Percentiles rank a stretch among this genome's conserved stretches.
Evolutionary conservation across 208 protist species (phyloP).

Genomic region (Willaertia magna): DNA sequence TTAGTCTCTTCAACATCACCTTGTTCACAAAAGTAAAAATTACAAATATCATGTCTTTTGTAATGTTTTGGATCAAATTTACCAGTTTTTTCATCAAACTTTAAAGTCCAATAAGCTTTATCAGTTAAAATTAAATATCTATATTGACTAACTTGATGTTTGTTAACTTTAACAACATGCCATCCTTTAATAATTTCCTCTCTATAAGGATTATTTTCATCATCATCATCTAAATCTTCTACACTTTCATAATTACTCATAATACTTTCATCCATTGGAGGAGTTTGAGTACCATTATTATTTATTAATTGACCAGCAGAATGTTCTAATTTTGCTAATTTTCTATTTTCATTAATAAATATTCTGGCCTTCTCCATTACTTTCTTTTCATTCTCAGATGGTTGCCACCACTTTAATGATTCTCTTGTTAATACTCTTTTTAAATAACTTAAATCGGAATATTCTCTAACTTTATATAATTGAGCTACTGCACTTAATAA

Average conservation of each 20-base stretch:
- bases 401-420: not conserved
- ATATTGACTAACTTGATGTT: not conserved
- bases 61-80: not conserved
- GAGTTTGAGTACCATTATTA: too few species aligned
- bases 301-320: not conserved
- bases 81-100: not conserved
- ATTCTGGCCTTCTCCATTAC: not conserved
- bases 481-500: not conserved
- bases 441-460: not conserved
- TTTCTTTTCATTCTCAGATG: not conserved
- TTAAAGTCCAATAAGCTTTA: not conserved
- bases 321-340: not conserved
- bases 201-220: not conserved
- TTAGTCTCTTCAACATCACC: not conserved
- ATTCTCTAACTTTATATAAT: not conserved
- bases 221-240: not conserved
- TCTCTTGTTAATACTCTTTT: not conserved
- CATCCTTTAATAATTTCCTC: constrained; percentile 1
- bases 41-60: not conserved
- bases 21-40: not conserved
- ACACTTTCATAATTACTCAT: not conserved
- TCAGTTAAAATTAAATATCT: not conserved
- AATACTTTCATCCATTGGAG: not conserved
- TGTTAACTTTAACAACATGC: not conserved
- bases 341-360: not conserved